These are phyloP conservation scores for Fusarium sp. DNA, from an alignment of 2,329 filamentous ascomycete species.

Conservation along the genomic window DNA sequence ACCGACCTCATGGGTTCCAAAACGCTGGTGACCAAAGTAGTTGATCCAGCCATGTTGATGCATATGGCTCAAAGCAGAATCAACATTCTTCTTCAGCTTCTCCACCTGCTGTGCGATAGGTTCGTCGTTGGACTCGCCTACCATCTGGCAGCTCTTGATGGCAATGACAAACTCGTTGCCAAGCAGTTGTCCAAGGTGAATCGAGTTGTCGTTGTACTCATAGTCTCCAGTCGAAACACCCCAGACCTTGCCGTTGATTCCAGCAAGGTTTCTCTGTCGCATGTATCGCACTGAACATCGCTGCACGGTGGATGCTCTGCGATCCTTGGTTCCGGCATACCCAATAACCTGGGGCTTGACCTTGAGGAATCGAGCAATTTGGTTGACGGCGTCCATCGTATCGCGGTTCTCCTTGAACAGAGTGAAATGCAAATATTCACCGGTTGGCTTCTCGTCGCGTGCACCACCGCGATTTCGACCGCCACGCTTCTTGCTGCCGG, in stretches of 20 bases:
- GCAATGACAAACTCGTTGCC: constrained; percentile 96
- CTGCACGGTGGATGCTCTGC: constrained; percentile 86
- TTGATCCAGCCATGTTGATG: constrained; percentile 87
- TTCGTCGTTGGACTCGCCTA: constrained; percentile 47
- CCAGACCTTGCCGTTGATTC: constrained; percentile 70
- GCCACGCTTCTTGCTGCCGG: constrained; percentile 43
- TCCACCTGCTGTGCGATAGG: constrained; percentile 45
- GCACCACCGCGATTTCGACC: constrained; percentile 39
- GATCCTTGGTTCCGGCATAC: constrained; percentile 88
- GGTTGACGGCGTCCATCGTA: constrained; percentile 88
- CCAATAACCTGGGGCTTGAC: constrained; percentile 78
- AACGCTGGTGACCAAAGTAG: constrained; percentile 97
- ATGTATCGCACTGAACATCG: constrained; percentile 71
- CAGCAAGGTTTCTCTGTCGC: constrained; percentile 67
- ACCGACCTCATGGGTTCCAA: constrained; percentile 85
- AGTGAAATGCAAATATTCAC: constrained; percentile 87
- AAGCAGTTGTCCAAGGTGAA: constrained; percentile 82
- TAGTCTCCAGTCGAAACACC: constrained; percentile 81
- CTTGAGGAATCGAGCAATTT: constrained; percentile 77
- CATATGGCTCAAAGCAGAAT: constrained; percentile 71
- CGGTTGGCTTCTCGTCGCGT: constrained; percentile 55
- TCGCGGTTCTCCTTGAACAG: constrained; percentile 98
- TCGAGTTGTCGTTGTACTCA: constrained; percentile 73
- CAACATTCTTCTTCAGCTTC: constrained; percentile 53
- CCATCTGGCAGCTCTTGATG: constrained; percentile 81